Evolutionary conservation across 306 rosid genomes (phyloP).

Genomic region (Medicago truncatula): MtrunA17r5.0-ANR NC_053045.1:53917001-53917500

Average conservation of each 20-base stretch:
- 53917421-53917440: conserved; percentile 4
- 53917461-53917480: conserved; percentile 65
- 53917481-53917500: conserved; percentile 99
- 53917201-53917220: conserved; percentile 41
- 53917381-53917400: conserved; percentile 70
- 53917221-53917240: conserved; percentile 45
- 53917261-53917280: conserved; percentile 35
- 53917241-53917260: conserved; percentile 44
- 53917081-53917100: neutral
- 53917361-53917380: conserved; percentile 99
- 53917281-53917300: conserved; percentile 32
- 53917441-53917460: conserved; percentile 17
- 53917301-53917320: conserved; percentile 35
- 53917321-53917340: conserved; percentile 23
- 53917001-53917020: neutral
- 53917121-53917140: conserved; percentile 52
- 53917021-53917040: neutral
- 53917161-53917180: conserved; percentile 35
- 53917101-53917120: neutral
- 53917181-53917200: conserved; percentile 46
- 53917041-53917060: neutral
- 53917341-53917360: conserved; percentile 80
- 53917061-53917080: neutral
- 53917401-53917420: conserved; percentile 18
- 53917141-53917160: conserved; percentile 46